These are phyloP conservation scores for Pelargonium cotyledonis DNA, from an alignment of 441 rosid species.

Conservation along the genomic window DNA sequence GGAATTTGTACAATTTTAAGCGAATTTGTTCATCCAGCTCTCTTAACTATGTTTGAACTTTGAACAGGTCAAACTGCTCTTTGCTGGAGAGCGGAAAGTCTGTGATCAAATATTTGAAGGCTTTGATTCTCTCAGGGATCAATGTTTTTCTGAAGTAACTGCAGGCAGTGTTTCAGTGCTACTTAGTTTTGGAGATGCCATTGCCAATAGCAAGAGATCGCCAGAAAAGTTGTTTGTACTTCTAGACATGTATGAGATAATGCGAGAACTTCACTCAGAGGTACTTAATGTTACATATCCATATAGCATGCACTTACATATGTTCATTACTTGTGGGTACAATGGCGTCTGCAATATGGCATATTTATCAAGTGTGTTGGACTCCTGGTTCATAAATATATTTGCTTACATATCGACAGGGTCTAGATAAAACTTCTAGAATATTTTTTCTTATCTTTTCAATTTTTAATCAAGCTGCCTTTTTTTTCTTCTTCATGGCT, in stretches of 20 bases:
- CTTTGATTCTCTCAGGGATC: slow-evolving; percentile 79
- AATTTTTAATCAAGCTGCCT: too few species aligned
- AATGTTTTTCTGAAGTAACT: slow-evolving; percentile 85
- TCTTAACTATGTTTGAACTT: slow-evolving; percentile 19
- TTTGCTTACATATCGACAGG: too few species aligned
- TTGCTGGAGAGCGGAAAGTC: slow-evolving; percentile 84
- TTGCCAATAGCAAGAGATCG: slow-evolving; percentile 94
- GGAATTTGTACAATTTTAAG: slow-evolving; percentile 4
- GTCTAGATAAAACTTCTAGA: too few species aligned
- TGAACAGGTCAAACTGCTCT: slow-evolving; percentile 81
- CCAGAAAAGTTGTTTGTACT: slow-evolving; percentile 97
- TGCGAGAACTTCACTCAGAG: slow-evolving; percentile 94
- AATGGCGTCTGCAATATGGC: background rate
- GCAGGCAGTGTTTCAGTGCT: slow-evolving; percentile 72
- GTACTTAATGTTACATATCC: slow-evolving; percentile 30
- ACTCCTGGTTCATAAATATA: too few species aligned
- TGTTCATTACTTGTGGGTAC: slow-evolving; percentile 7
- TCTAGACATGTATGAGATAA: slow-evolving; percentile 96
- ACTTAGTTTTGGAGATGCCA: slow-evolving; percentile 98
- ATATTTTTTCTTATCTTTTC: too few species aligned
- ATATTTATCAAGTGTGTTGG: too few species aligned
- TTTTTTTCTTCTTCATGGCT: too few species aligned
- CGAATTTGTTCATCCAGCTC: slow-evolving; percentile 13
- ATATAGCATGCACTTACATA: background rate
- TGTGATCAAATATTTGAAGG: slow-evolving; percentile 91